phyloP scores from a whole-genome alignment of 2,329 filamentous ascomycete genomes.

The Talaromyces piceae region DNA sequence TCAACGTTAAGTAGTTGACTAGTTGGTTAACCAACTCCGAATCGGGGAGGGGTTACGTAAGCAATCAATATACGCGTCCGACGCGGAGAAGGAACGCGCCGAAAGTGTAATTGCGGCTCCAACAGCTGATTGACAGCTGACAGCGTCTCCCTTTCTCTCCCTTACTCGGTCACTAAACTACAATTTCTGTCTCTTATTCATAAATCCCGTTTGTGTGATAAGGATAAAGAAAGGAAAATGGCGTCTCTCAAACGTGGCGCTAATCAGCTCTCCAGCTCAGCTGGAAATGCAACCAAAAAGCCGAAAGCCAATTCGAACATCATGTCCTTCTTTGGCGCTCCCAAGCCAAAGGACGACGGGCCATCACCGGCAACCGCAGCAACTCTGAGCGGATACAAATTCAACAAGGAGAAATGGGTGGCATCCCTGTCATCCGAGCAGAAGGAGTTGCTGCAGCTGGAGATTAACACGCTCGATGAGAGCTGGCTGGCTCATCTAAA shows the following conservation, averaged over 20 bases:
- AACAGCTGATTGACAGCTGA: too few relatives aligned
- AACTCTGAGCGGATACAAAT: slow-evolving; percentile 42
- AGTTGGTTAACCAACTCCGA: too few relatives aligned
- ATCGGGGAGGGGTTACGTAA: too few relatives aligned
- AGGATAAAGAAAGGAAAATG: too few relatives aligned
- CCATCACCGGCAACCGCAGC: slow-evolving; percentile 12
- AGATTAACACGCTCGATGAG: slow-evolving; percentile 85
- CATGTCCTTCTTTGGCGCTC: slow-evolving; percentile 76
- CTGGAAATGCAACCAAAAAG: slow-evolving; percentile 53
- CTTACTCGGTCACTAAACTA: neutral
- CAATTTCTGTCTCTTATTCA: too few relatives aligned
- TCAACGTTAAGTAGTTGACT: too few relatives aligned
- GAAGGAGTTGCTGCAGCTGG: slow-evolving; percentile 70
- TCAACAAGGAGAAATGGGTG: slow-evolving; percentile 90
- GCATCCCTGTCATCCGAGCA: slow-evolving; percentile 71
- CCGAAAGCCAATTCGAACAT: slow-evolving; percentile 69
- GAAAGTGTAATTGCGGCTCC: neutral
- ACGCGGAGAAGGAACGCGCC: neutral
- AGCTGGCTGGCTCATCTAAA: slow-evolving; percentile 87
- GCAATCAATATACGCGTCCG: neutral
- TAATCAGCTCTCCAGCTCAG: slow-evolving; percentile 32
- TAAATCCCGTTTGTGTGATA: too few relatives aligned
- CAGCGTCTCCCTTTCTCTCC: neutral
- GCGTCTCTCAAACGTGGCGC: slow-evolving; percentile 59
- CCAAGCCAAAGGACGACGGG: slow-evolving; percentile 44